These are phyloP conservation scores for Cytospora paraplurivora DNA, from an alignment of 2,329 filamentous ascomycete genomes.

Conservation along the genomic window DNA sequence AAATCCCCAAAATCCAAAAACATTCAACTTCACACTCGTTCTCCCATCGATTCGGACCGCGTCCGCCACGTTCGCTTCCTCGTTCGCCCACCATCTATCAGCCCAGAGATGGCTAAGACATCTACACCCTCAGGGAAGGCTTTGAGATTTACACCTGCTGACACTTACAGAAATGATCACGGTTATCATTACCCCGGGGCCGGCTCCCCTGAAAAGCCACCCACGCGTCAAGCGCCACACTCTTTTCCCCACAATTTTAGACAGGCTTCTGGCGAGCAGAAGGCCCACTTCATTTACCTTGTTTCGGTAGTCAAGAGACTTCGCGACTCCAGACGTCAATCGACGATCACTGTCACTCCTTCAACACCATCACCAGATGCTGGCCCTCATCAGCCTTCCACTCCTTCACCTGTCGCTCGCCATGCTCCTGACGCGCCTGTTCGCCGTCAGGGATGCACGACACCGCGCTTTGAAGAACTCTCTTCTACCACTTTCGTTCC, in stretches of 20 bases:
- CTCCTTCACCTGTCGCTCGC: conserved; percentile 1
- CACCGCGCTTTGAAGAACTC: conserved; percentile 9
- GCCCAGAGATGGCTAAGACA: conserved; percentile 5
- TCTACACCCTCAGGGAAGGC: background rate
- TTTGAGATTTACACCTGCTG: background rate
- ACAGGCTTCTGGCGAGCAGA: background rate
- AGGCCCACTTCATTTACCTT: background rate
- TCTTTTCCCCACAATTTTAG: background rate
- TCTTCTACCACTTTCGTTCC: background rate
- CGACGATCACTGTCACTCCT: background rate
- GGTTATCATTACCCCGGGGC: background rate
- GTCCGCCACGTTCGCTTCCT: background rate
- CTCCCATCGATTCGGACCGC: background rate
- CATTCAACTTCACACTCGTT: background rate
- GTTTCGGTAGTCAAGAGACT: background rate
- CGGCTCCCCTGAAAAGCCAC: conserved; percentile 4
- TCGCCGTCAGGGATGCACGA: conserved; percentile 7
- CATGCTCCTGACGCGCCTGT: conserved; percentile 9
- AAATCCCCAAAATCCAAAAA: conserved; percentile 19
- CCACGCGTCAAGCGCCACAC: background rate
- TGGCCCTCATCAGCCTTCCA: background rate
- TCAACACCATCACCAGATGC: background rate
- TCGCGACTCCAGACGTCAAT: background rate
- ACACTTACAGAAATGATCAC: background rate
- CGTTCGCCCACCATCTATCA: conserved; percentile 1